These are phyloP conservation scores for Linderniella brevidens DNA, from an alignment of 257 asterid species.

Conservation along the genomic window DNA sequence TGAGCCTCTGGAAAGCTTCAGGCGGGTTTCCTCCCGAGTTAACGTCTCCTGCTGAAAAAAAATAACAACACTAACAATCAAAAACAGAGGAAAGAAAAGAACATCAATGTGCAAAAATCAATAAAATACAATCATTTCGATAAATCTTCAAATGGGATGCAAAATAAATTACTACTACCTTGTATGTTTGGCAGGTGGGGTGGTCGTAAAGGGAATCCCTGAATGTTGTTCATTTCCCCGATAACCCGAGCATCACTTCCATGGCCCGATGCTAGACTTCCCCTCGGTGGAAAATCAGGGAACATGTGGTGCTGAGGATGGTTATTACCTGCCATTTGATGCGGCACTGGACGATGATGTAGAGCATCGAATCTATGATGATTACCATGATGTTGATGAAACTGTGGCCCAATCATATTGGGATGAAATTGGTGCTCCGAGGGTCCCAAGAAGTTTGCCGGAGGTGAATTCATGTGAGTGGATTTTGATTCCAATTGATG, in stretches of 20 bases:
- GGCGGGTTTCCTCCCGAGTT: constrained; percentile 28
- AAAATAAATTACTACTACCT: constrained; percentile 13
- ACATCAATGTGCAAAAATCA: too few relatives aligned
- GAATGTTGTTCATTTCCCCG: constrained; percentile 29
- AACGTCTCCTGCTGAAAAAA: constrained; percentile 19
- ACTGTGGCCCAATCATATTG: constrained; percentile 24
- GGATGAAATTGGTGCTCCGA: constrained; percentile 24
- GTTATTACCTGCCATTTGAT: constrained; percentile 38
- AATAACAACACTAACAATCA: not conserved
- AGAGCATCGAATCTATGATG: constrained; percentile 26
- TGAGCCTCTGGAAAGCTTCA: constrained; percentile 40
- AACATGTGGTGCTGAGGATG: constrained; percentile 10
- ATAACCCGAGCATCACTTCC: constrained; percentile 22
- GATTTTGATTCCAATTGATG: constrained; percentile 32
- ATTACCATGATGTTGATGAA: constrained; percentile 27
- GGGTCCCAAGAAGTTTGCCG: constrained; percentile 28
- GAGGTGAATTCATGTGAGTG: constrained; percentile 27
- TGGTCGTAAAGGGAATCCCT: constrained; percentile 23
- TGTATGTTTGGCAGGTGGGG: constrained; percentile 21
- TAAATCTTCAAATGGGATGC: not conserved
- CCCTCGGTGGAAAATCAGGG: constrained; percentile 16
- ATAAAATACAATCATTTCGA: not conserved
- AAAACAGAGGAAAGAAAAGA: not conserved
- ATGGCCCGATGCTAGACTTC: constrained; percentile 20
- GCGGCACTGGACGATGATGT: constrained; percentile 25